Evolutionary conservation across 2,329 filamentous ascomycete species (phyloP).

Genomic region (Cryphonectria carpinicola): DNA sequence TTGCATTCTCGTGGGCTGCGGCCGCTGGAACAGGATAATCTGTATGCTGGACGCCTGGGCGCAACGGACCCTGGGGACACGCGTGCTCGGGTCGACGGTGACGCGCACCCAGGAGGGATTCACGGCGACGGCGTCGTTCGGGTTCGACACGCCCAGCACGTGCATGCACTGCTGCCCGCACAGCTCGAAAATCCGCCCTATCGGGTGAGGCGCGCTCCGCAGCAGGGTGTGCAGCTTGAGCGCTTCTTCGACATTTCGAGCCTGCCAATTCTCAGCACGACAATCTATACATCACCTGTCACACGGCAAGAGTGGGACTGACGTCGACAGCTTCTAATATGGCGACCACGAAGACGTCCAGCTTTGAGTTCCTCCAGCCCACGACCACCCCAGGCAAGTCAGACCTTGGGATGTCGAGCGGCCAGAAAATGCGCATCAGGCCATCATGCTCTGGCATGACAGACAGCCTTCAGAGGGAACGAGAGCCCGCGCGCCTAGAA

Average conservation of each 20-base stretch:
- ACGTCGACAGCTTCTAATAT: conserved; percentile 92
- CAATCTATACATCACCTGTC: conserved; percentile 11
- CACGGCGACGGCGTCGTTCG: conserved; percentile 54
- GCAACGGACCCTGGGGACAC: conserved; percentile 74
- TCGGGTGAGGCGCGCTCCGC: conserved; percentile 78
- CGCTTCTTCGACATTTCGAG: conserved; percentile 83
- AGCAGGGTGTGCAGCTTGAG: conserved; percentile 83
- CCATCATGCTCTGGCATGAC: conserved; percentile 79
- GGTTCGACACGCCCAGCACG: conserved; percentile 83
- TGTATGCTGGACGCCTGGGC: conserved; percentile 76
- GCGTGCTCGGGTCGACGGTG: conserved; percentile 54
- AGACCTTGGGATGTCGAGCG: conserved; percentile 77
- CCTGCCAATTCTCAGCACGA: conserved; percentile 49
- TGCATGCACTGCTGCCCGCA: conserved; percentile 84
- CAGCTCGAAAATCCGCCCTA: conserved; percentile 78
- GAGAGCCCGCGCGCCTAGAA: conserved; percentile 63
- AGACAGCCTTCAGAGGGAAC: conserved; percentile 36
- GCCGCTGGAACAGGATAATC: conserved; percentile 86
- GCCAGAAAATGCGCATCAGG: conserved; percentile 98
- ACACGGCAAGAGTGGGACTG: conserved; percentile 38
- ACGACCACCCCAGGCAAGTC: conserved; percentile 83
- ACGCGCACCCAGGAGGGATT: conserved; percentile 73
- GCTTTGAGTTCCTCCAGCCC: conserved; percentile 90
- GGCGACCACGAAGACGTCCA: conserved; percentile 88
- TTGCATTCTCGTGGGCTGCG: conserved; percentile 87